These are phyloP conservation scores for Tolypocladium inflatum DNA, from an alignment of 2,329 filamentous ascomycete genomes.

Conservation along the genomic window DNA sequence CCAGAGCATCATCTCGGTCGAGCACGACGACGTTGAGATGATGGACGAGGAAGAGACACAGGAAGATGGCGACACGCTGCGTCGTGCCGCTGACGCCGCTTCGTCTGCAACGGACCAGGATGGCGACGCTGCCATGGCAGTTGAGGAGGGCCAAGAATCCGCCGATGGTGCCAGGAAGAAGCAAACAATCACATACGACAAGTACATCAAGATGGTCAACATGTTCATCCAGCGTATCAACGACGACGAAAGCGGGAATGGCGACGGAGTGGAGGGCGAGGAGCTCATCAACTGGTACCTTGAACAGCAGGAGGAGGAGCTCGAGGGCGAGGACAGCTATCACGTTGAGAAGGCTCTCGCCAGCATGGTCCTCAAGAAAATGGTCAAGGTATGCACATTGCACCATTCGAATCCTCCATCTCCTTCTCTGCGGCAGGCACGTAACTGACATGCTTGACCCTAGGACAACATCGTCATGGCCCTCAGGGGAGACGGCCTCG, in stretches of 20 bases:
- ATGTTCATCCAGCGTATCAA: conserved; percentile 73
- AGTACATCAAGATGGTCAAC: conserved; percentile 87
- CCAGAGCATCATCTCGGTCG: conserved; percentile 94
- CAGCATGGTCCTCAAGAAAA: conserved; percentile 82
- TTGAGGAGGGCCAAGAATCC: conserved; percentile 23
- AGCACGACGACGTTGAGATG: conserved; percentile 94
- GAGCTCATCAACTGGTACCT: conserved; percentile 82
- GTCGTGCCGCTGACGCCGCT: conserved; percentile 26
- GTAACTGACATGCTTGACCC: conserved; percentile 34
- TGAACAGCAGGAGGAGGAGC: conserved; percentile 77
- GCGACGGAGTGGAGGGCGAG: conserved; percentile 79
- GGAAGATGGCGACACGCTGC: conserved; percentile 36
- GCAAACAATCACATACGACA: conserved; percentile 90
- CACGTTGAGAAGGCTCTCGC: conserved; percentile 64
- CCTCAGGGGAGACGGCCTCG: conserved; percentile 53
- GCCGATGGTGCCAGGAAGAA: conserved; percentile 41
- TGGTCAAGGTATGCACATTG: conserved; percentile 70
- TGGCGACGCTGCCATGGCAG: conserved; percentile 34
- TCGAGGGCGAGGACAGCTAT: conserved; percentile 74
- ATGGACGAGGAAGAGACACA: conserved; percentile 59
- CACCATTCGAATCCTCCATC: neutral
- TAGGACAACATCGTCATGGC: conserved; percentile 85
- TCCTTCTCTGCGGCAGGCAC: neutral
- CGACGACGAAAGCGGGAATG: conserved; percentile 65
- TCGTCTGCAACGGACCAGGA: conserved; percentile 33